Evolutionary conservation across 2,329 filamentous ascomycete species (phyloP).

Genomic region (Lachnellula suecica): DNA sequence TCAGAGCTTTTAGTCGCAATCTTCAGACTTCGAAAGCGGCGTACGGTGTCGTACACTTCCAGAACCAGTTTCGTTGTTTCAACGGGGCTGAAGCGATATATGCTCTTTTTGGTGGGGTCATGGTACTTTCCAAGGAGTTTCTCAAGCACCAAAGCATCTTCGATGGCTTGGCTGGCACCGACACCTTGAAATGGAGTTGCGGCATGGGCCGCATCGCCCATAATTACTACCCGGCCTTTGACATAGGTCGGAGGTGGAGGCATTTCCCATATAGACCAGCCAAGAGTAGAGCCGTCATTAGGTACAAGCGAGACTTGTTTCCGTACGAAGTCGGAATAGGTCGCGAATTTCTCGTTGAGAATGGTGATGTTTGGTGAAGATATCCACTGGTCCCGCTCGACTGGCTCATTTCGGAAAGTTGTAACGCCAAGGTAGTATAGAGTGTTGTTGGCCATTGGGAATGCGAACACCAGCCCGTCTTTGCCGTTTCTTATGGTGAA

Average conservation of each 20-base stretch:
- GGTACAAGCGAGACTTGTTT: not conserved
- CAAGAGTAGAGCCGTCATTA: too few species aligned
- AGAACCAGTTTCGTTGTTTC: too few species aligned
- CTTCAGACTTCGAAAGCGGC: too few species aligned
- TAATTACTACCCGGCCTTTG: slow-evolving; percentile 37
- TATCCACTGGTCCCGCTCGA: not conserved
- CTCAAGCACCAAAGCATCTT: slow-evolving; percentile 43
- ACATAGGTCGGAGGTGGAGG: not conserved
- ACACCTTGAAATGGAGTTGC: slow-evolving; percentile 57
- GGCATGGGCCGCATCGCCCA: slow-evolving; percentile 62
- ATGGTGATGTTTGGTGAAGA: not conserved
- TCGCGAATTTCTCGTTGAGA: not conserved
- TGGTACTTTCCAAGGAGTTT: slow-evolving; percentile 46
- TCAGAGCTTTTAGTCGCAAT: too few species aligned
- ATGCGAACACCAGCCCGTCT: not conserved
- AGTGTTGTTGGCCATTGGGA: not conserved
- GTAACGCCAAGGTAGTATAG: not conserved
- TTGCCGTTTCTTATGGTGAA: not conserved
- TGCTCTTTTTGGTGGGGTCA: too few species aligned
- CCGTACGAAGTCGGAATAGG: not conserved
- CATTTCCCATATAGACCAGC: not conserved
- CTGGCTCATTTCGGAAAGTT: not conserved
- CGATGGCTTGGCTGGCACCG: slow-evolving; percentile 55
- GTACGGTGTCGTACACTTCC: too few species aligned
- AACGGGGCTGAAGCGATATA: too few species aligned